Base-by-base conservation (phyloP, 768 basidiomycete species). In the Ramaria sp. region DNA sequence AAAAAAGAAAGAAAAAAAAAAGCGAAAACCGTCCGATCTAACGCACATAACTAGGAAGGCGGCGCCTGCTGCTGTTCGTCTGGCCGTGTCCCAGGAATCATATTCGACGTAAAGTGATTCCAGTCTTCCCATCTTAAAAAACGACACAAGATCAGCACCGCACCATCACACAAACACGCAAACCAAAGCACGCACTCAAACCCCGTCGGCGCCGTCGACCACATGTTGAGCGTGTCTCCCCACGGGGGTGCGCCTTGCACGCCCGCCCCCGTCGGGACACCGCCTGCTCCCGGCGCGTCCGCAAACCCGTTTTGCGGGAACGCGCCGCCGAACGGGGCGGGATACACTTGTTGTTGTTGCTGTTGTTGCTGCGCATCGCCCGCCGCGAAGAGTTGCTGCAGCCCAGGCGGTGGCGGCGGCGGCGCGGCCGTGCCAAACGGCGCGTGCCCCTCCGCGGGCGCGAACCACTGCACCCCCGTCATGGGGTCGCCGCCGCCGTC, bases 91-190 rank as follows among this genome's bases (percentile, higher is more conserved):
- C 54, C 54, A 15, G 54, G 54, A 0, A 39, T 24, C 20, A 55
- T 55, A 22, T 47, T 47, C 19, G 54, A 12, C 12, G 45, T 49
- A 49, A 57, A 57, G 19, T 57, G 13, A 17, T 41, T 41, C 55
- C 55, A 57, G 34, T 57, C 55, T 22, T 57, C 55, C 31, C 55
- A 57, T 57, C 55, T 57, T n/a, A 15, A 19, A 11, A 20, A 47
- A 33, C 17, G n/a, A n/a, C n/a, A 22, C 24, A n/a, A n/a, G n/a
- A n/a, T n/a, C n/a, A n/a, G 4, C 6, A 30, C 22, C 24, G 38
- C 39, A n/a, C 15, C 43, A 24, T 11, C 4, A 7, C 13, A 1
- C 20, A 19, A 2, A 13, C 22, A 45, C 30, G 31, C 7, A 43
- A 24, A 15, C n/a, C 20, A 2, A 5, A 30, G 3, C 33, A 57